Base-by-base conservation (phyloP, 331 rosid genomes). In the Arachis monticola region DNA sequence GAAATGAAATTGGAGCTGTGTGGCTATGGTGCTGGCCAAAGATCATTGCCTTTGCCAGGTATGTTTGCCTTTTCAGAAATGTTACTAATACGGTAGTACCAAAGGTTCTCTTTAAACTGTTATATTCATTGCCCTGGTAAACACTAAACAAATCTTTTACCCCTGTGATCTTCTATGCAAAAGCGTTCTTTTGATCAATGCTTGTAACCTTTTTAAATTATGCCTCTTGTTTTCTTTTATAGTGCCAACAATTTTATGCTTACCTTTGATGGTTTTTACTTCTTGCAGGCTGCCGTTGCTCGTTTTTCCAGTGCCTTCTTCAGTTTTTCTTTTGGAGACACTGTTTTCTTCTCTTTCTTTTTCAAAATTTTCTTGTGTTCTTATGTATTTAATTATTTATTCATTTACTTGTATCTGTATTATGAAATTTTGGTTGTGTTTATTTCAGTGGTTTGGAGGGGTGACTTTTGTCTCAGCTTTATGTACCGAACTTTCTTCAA, bases 291-390 rank as follows among this genome's bases (percentile, higher is more conserved):
- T 55, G 60, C 31, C 4, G 17, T 77, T 70, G 73, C 46, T 8
- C 51, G 63, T 55, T 57, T 74, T 58, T 74, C 66, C 68, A 13
- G 60, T 77, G 70, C 75, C 80, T 75, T 78, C 89, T 81, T 81
- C 84, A 63, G 68, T 67, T 85, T 83, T 90, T 84, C 81, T 63
- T 73, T 72, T 57, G 87, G 88, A 81, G 90, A 66, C 64, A 71
- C 60, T 63, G 8, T 38, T 40, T 38, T 51, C 12, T 38, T 41
- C 1, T 30, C n/a, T 32, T 9, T 68, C 44, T 13, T 5, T 11
- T 27, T 51, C 64, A 5, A 47, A 22, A 68, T 66, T 17, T 17
- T 70, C 57, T 79, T 30, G 61, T 60, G 22, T 41, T 64, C 68
- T 84, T 81, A 48, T 77, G 73, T 83, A 9, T 76, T 11, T 5